Conservation (phyloP, 2,329 filamentous ascomycete species). For the Cladophialophora bantiana region DNA sequence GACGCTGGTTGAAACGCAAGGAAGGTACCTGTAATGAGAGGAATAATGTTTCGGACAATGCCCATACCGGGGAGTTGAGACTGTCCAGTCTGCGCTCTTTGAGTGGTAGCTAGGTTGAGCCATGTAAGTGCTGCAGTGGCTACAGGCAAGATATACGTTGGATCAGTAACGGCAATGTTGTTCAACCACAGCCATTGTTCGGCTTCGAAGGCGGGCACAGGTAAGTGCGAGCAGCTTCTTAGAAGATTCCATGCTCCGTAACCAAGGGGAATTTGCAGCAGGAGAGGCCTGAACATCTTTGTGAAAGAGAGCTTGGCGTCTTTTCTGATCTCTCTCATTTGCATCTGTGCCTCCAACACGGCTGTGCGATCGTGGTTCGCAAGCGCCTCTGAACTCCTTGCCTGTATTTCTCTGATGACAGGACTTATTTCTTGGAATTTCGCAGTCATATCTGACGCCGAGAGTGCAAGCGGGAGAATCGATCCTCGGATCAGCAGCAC, state of each 20-base stretch:
- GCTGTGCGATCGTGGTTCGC: conserved; percentile 55
- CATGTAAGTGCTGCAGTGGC: conserved; percentile 65
- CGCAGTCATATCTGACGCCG: conserved; percentile 67
- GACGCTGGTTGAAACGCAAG: conserved; percentile 29
- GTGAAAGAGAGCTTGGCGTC: conserved; percentile 61
- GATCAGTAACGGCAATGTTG: conserved; percentile 78
- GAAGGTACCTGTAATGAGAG: conserved; percentile 56
- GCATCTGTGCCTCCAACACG: conserved; percentile 55
- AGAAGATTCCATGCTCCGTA: conserved; percentile 82
- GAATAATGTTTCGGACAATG: conserved; percentile 54
- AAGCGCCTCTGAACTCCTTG: conserved; percentile 59
- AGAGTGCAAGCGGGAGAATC: conserved; percentile 68
- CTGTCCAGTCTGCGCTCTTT: conserved; percentile 13
- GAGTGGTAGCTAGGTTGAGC: conserved; percentile 63
- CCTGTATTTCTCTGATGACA: conserved; percentile 62
- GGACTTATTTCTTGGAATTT: conserved; percentile 68
- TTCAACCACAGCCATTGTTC: conserved; percentile 79
- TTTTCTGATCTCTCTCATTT: conserved; percentile 61
- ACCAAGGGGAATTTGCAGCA: conserved; percentile 72
- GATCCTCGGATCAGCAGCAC: conserved; percentile 72
- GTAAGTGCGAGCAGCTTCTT: conserved; percentile 74
- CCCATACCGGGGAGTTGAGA: conserved; percentile 43
- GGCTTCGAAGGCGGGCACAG: conserved; percentile 77
- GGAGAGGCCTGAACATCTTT: conserved; percentile 62
- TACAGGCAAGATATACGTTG: conserved; percentile 76